Evolutionary conservation across 495 filamentous ascomycete species (phyloP).

Genomic region (Evernia prunastri): DNA sequence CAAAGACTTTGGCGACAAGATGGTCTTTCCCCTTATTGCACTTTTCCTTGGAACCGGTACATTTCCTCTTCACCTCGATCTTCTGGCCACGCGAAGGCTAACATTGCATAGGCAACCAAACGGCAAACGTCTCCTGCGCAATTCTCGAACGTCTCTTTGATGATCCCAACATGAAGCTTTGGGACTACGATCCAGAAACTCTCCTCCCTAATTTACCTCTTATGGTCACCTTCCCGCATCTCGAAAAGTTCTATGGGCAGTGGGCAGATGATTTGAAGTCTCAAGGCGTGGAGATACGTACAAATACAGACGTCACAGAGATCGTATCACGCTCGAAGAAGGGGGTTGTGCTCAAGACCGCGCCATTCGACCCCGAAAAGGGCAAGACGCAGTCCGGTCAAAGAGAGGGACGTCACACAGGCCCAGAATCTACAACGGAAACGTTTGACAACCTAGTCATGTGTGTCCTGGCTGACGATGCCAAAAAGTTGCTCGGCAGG

Average conservation of each 20-base stretch:
- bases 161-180: constrained; percentile 66
- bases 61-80: too few species aligned
- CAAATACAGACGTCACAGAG: constrained; percentile 54
- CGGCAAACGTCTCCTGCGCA: constrained; percentile 65
- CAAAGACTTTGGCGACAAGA: constrained; percentile 64
- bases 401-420: constrained; percentile 31
- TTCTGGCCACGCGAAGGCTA: too few species aligned
- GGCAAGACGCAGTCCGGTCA: constrained; percentile 26
- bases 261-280: constrained; percentile 57
- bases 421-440: constrained; percentile 35
- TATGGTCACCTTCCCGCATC: constrained; percentile 77
- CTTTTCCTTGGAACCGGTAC: constrained; percentile 69
- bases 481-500: constrained; percentile 56
- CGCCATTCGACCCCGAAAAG: constrained; percentile 33
- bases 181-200: constrained; percentile 66
- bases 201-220: constrained; percentile 61
- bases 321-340: constrained; percentile 51
- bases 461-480: constrained; percentile 70
- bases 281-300: constrained; percentile 58
- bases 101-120: constrained; percentile 51
- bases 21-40: constrained; percentile 69
- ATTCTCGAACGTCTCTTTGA: constrained; percentile 72
- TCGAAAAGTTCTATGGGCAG: constrained; percentile 62
- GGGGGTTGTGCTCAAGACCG: constrained; percentile 49
- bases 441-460: constrained; percentile 68